Evolutionary conservation across 2,329 filamentous ascomycete species (phyloP), one percentile per base, ranked within the genome.

Genomic region (Microdochium trichocladiopsis): DNA sequence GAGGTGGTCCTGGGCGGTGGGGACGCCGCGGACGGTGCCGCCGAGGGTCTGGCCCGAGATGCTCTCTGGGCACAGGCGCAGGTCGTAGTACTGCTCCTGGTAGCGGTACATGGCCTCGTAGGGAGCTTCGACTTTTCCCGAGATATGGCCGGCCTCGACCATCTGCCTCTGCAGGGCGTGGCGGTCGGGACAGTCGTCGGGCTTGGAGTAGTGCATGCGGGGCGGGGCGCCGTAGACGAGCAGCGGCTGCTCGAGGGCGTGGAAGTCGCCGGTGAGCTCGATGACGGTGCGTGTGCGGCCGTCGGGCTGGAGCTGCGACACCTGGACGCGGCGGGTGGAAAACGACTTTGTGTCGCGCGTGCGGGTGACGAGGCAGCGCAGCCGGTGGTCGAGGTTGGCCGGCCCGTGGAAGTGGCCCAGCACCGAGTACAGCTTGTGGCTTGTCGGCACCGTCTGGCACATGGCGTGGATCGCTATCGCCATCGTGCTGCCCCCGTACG

Each of bases 351-450:
- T 78, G 49, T 72, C 68, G 12, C 76, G 67, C 2, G 69, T 64
- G 16, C 55, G 57, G 18, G 63, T 61, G 2, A 76, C 70, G 2
- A 56, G 64, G 50, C 67, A 69, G 33, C 58, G 58, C 1, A 78
- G 55, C 16, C 67, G 68, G 21, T 66, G 62, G 24, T 72, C 68
- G 0, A 64, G 72, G 18, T 66, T 61, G 2, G 74, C 69, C 2
- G 76, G 75, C 2, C 76, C 73, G 1, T 75, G 68, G 49, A 71
- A 79, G 52, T 75, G 67, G 0, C 76, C 76, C 0, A 72, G 56
- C 0, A 73, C 57, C 0, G 74, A 75, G 58, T 78, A 78, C 3
- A 78, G 62, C 2, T 68, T 63, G 58, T 74, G 70, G 2, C 56
- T 58, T 0, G 58, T 11, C 0, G 69, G 63, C 0, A 73, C 68